Evolutionary conservation across 78 protist genomes (phyloP), one percentile per base, ranked within the genome.

Genomic region (Dictyostelium intermedium): DNA sequence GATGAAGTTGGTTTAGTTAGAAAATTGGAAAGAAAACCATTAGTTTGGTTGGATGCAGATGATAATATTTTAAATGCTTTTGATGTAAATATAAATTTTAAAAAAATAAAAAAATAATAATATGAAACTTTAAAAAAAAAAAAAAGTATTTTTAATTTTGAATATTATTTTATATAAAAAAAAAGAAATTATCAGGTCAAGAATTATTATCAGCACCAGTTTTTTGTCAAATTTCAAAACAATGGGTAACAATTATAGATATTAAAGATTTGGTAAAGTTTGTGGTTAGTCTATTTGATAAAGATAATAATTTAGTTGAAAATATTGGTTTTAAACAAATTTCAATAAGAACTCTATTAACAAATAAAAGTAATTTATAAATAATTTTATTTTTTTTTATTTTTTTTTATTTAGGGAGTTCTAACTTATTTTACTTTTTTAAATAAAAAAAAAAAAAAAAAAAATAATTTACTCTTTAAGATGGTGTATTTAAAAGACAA

Each of bases 171-270:
- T 25, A 34, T 47, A 43, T 56, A 41, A 41, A 13, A 16, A 50
- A 16, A 50, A 16, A 50, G 66, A 43, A 50, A 27, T 14, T 87
- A 35, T 63, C 66, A 20, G 30, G 41, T 2, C 93, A 87, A 32
- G 80, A 78, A 23, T 27, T 87, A 61, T 45, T 78, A 41, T 87
- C 93, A 30, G 72, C 74, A 56, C 93, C 93, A 30, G 85, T 87
- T 25, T 87, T 34, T 70, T 87, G 85, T 13, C 11, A 20, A 16
- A 39, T 34, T 5, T 47, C 66, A 70, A 87, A 43, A 37, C 63
- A 78, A 63, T 87, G 84, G 85, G 66, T 78, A 13, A 78, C 93
- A 34, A 87, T 87, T 63, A 32, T 87, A 13, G 93, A 87, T 78
- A 82, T 87, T 13, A 87, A 87, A 39, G 93, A 87, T 79, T 27